These are phyloP conservation scores for Vitis vinifera DNA, from an alignment of 164 flowering plant genomes.

Conservation along the genomic window DNA sequence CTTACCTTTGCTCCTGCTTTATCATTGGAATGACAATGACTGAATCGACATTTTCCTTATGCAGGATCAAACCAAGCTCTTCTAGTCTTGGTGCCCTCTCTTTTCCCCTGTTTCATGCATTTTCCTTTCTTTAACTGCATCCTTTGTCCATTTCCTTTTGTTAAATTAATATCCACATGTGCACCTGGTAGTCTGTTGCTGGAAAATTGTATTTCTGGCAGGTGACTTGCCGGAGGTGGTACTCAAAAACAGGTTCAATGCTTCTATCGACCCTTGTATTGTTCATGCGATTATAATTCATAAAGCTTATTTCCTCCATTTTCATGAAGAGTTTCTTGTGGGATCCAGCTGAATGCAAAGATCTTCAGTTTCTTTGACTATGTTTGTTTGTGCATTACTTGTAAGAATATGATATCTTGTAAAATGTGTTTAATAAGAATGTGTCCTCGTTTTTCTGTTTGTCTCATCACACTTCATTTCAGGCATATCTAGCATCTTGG, in stretches of 20 bases:
- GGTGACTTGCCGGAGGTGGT: conserved; percentile 59
- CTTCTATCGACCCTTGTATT: conserved; percentile 3
- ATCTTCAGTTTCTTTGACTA: conserved; percentile 4
- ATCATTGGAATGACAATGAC: conserved; percentile 6
- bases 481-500: too few species aligned
- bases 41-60: conserved; percentile 5
- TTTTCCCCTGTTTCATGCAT: conserved; percentile 4
- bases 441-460: too few species aligned
- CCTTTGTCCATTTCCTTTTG: neutral
- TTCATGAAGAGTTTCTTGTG: neutral
- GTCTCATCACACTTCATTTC: too few species aligned
- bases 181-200: conserved; percentile 57
- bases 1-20: conserved; percentile 3
- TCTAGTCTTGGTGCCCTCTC: conserved; percentile 11
- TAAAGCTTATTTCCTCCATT: conserved; percentile 6
- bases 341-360: conserved; percentile 4
- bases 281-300: conserved; percentile 12
- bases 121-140: conserved; percentile 3
- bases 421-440: conserved; percentile 4
- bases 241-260: conserved; percentile 15
- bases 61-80: conserved; percentile 10
- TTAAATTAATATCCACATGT: conserved; percentile 18
- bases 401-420: conserved; percentile 9
- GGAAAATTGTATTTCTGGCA: conserved; percentile 18
- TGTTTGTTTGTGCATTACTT: conserved; percentile 13